Conservation (phyloP, 2,329 filamentous ascomycete species). For the Raffaelea ambrosiae region DNA sequence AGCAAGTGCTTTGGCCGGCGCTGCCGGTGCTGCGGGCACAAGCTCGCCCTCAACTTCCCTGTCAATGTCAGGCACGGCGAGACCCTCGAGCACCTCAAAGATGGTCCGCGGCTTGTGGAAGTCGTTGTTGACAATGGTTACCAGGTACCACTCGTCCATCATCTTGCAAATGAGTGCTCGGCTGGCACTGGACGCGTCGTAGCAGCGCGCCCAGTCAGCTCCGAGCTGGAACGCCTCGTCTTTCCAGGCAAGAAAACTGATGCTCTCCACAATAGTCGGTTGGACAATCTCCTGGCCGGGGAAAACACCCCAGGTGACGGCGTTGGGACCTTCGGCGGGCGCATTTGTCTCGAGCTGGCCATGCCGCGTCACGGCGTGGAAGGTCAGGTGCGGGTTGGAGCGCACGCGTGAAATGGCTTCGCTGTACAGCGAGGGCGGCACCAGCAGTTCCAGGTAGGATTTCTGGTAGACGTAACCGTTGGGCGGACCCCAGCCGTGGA, state of each 20-base stretch:
- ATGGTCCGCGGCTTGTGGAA: constrained; percentile 80
- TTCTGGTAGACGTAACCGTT: constrained; percentile 99
- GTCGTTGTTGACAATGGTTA: constrained; percentile 98
- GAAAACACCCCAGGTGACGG: constrained; percentile 99
- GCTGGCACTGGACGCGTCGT: constrained; percentile 67
- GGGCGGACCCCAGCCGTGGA: constrained; percentile 88
- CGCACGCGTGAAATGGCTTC: constrained; percentile 74
- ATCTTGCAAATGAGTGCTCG: constrained; percentile 71
- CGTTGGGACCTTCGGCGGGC: constrained; percentile 79
- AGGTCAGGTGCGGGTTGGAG: constrained; percentile 73
- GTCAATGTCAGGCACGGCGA: constrained; percentile 60
- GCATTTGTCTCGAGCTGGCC: constrained; percentile 81
- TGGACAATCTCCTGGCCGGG: constrained; percentile 99
- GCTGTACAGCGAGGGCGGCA: constrained; percentile 69
- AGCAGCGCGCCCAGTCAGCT: constrained; percentile 89
- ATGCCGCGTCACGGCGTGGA: constrained; percentile 82
- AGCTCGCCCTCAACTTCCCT: constrained; percentile 23
- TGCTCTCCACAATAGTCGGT: constrained; percentile 96
- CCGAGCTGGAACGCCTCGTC: constrained; percentile 94
- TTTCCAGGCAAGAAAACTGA: constrained; percentile 97
- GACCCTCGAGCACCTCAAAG: constrained; percentile 76
- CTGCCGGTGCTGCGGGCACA: constrained; percentile 4
- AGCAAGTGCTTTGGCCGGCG: not conserved
- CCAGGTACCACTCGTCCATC: constrained; percentile 85
- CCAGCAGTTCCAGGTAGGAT: constrained; percentile 86